phyloP scores from a whole-genome alignment of 495 filamentous ascomycete genomes.

The Cercophora sp. region DNA sequence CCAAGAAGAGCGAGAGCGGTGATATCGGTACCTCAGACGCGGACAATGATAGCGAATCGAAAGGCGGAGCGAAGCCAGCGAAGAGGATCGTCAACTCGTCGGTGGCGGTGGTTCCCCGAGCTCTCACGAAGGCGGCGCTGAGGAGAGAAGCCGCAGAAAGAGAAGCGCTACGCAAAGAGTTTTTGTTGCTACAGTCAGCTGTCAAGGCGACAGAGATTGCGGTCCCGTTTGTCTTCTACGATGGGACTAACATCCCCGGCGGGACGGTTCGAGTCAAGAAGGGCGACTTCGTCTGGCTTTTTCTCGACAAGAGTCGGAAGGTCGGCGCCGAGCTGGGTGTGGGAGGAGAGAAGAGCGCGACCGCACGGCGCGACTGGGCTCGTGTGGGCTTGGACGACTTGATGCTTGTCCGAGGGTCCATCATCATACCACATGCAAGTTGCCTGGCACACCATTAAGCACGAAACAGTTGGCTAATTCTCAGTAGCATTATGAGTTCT shows the following conservation, averaged over 20 bases:
- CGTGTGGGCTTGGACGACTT: slow-evolving; percentile 93
- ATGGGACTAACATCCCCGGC: slow-evolving; percentile 91
- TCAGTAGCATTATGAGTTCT: slow-evolving; percentile 88
- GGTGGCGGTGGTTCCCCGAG: slow-evolving; percentile 66
- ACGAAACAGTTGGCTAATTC: no score
- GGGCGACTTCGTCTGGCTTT: slow-evolving; percentile 85
- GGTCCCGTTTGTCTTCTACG: slow-evolving; percentile 96
- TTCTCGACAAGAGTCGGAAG: slow-evolving; percentile 85
- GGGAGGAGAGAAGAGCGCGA: slow-evolving; percentile 54
- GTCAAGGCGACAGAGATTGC: slow-evolving; percentile 86
- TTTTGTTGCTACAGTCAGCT: slow-evolving; percentile 74
- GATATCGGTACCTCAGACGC: slow-evolving; percentile 18
- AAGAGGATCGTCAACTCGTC: slow-evolving; percentile 65
- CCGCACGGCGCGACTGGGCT: slow-evolving; percentile 80
- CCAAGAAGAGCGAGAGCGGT: slow-evolving; percentile 33
- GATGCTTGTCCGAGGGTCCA: slow-evolving; percentile 84
- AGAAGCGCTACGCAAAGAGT: slow-evolving; percentile 81
- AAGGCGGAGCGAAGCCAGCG: neutral
- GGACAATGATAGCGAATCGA: slow-evolving; percentile 7
- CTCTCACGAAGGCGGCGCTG: slow-evolving; percentile 80
- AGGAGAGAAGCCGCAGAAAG: slow-evolving; percentile 75
- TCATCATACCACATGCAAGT: slow-evolving; percentile 93
- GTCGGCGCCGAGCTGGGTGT: slow-evolving; percentile 80
- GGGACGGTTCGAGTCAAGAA: slow-evolving; percentile 84
- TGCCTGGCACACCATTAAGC: neutral